Conservation (phyloP, 2,329 filamentous ascomycete genomes). For the Colletotrichum lindemuthianum region DNA sequence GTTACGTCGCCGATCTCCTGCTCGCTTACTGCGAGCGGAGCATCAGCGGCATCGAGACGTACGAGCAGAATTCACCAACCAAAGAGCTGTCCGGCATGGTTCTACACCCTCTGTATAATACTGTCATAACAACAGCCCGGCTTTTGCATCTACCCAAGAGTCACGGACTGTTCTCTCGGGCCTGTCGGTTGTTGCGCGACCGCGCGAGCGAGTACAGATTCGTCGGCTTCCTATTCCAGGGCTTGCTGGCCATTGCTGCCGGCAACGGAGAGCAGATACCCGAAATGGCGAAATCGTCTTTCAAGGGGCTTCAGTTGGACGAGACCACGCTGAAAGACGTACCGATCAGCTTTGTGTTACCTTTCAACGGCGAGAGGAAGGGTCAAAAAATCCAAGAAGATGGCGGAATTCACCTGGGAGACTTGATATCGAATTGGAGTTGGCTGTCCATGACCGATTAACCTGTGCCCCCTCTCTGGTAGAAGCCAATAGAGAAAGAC, state of each 20-base stretch:
- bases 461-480: background rate
- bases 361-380: background rate
- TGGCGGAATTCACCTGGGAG: background rate
- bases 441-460: background rate
- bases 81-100: slow-evolving; percentile 6
- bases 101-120: background rate
- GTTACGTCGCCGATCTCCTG: background rate
- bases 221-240: background rate
- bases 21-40: slow-evolving; percentile 34
- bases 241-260: slow-evolving; percentile 4
- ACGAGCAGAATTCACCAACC: background rate
- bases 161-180: background rate
- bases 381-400: background rate
- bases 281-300: background rate
- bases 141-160: background rate
- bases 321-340: background rate
- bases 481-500: background rate
- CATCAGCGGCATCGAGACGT: slow-evolving; percentile 1
- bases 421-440: background rate
- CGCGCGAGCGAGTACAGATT: background rate
- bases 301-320: background rate
- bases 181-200: slow-evolving; percentile 4
- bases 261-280: background rate
- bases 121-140: background rate
- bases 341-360: slow-evolving; percentile 13